A percentile compares a stretch with the other conserved stretches of the same genome.
Evolutionary conservation across 2,329 filamentous ascomycete species (phyloP).

Genomic region (Metarhizium robertsii): DNA sequence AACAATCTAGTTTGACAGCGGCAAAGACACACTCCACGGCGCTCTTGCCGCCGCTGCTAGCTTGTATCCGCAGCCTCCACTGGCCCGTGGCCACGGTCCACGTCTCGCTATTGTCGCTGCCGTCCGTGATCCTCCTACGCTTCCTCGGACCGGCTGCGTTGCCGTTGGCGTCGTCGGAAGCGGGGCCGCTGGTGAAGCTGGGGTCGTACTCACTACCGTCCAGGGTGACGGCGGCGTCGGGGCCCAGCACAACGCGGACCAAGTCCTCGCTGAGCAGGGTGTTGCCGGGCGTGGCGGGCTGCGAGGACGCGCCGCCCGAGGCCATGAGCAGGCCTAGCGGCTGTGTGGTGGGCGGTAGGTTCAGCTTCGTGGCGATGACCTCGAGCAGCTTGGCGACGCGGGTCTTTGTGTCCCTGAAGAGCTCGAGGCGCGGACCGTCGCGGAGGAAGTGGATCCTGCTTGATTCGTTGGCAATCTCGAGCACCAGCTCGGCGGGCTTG

Average conservation of each 20-base stretch:
- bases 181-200: slow-evolving; percentile 16
- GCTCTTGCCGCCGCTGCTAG: slow-evolving; percentile 36
- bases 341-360: slow-evolving; percentile 49
- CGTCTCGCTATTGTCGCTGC: slow-evolving; percentile 18
- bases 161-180: slow-evolving; percentile 17
- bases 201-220: slow-evolving; percentile 41
- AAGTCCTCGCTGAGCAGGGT: slow-evolving; percentile 61
- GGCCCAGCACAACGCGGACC: slow-evolving; percentile 54
- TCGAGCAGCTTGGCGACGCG: slow-evolving; percentile 67
- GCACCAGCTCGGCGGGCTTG: slow-evolving; percentile 59
- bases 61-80: slow-evolving; percentile 62
- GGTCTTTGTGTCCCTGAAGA: slow-evolving; percentile 61
- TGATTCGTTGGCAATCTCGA: slow-evolving; percentile 67
- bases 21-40: slow-evolving; percentile 62
- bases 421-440: slow-evolving; percentile 48
- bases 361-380: slow-evolving; percentile 73
- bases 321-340: slow-evolving; percentile 60
- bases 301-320: slow-evolving; percentile 50
- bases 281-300: slow-evolving; percentile 57
- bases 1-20: slow-evolving; percentile 67
- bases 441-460: slow-evolving; percentile 44
- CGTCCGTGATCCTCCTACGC: slow-evolving; percentile 32
- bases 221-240: slow-evolving; percentile 48
- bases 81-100: slow-evolving; percentile 63
- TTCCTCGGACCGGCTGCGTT: slow-evolving; percentile 28